phyloP scores from a whole-genome alignment of 805 yeast genomes.

The Cyberlindnera maritima region DNA sequence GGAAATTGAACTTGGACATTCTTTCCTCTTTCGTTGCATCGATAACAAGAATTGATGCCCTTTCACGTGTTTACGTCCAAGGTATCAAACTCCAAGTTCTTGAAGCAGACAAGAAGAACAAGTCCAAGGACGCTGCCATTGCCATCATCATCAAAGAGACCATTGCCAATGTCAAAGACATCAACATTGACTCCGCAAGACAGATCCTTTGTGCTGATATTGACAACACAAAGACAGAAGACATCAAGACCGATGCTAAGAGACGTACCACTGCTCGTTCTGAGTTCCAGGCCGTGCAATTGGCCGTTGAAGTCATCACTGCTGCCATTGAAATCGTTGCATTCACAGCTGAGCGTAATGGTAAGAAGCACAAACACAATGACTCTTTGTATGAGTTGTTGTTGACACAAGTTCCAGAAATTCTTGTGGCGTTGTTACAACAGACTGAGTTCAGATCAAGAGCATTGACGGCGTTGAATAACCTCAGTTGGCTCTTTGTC shows the following conservation, averaged over 20 bases:
- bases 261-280: constrained; percentile 45
- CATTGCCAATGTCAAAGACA: constrained; percentile 27
- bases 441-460: constrained; percentile 51
- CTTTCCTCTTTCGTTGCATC: constrained; percentile 13
- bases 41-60: constrained; percentile 27
- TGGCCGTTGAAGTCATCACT: constrained; percentile 72
- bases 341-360: constrained; percentile 17
- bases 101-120: constrained; percentile 27
- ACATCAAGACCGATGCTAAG: constrained; percentile 35
- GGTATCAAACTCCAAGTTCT: constrained; percentile 38
- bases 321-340: constrained; percentile 63
- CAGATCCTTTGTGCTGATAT: constrained; percentile 25
- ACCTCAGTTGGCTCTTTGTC: constrained; percentile 55
- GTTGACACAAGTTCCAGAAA: constrained; percentile 28
- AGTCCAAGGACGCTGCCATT: constrained; percentile 21
- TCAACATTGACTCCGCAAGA: constrained; percentile 34
- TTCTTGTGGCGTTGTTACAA: constrained; percentile 39
- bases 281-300: constrained; percentile 62
- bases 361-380: constrained; percentile 3
- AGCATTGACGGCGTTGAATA: constrained; percentile 66
- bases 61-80: constrained; percentile 33
- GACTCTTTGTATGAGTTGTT: constrained; percentile 17
- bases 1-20: constrained; percentile 18
- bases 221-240: constrained; percentile 33
- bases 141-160: constrained; percentile 26